Conservation (phyloP, 805 yeast genomes). For the Cyberlindnera petersonii region DNA sequence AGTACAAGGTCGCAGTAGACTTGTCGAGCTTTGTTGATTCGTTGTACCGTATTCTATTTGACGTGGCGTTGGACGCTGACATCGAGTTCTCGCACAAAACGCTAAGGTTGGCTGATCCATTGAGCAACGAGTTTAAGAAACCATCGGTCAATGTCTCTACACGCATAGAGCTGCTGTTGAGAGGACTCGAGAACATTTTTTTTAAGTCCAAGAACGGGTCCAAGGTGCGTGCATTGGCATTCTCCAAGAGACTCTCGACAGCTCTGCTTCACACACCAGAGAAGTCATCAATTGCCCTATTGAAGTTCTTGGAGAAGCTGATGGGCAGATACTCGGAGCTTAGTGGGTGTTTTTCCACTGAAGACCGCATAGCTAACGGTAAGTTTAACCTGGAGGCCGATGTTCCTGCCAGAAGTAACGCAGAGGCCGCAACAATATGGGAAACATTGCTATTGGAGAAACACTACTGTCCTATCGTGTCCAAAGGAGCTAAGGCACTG, state of each 20-base stretch:
- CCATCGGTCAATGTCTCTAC: conserved; percentile 86
- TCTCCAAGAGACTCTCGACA: conserved; percentile 74
- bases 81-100: conserved; percentile 83
- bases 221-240: conserved; percentile 66
- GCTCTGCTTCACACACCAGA: conserved; percentile 77
- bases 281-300: conserved; percentile 72
- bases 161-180: conserved; percentile 76
- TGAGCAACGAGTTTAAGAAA: conserved; percentile 42
- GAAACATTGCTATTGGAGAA: conserved; percentile 73
- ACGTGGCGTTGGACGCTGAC: conserved; percentile 72
- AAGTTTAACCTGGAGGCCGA: conserved; percentile 59
- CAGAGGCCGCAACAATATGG: conserved; percentile 90
- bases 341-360: conserved; percentile 77
- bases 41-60: conserved; percentile 64
- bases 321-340: conserved; percentile 67
- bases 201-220: conserved; percentile 71
- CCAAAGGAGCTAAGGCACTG: conserved; percentile 53
- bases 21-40: conserved; percentile 75
- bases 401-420: conserved; percentile 70
- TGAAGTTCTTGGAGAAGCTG: conserved; percentile 76
- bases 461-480: conserved; percentile 82
- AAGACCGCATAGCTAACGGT: conserved; percentile 85
- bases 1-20: conserved; percentile 73
- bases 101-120: conserved; percentile 76
- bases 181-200: conserved; percentile 76